Evolutionary conservation across 371 early-diverging fungal species (phyloP).

Genomic region (Mucor indicus): DNA sequence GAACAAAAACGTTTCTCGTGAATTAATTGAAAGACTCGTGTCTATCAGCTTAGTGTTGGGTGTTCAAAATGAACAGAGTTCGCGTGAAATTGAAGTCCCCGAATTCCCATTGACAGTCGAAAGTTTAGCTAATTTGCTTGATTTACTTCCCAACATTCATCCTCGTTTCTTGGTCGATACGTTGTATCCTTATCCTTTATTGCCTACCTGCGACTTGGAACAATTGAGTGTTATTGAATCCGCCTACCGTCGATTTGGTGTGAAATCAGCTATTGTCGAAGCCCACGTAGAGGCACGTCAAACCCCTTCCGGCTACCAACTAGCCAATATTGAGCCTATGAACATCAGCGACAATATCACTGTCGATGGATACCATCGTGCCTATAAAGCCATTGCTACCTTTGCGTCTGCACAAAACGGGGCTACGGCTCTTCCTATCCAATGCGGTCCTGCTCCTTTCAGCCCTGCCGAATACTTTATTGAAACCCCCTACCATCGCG

Average conservation of each 20-base stretch:
- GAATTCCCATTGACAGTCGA: slow-evolving; percentile 73
- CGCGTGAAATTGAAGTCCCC: slow-evolving; percentile 58
- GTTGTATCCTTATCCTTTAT: slow-evolving; percentile 64
- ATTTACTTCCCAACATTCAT: slow-evolving; percentile 49
- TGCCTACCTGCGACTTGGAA: slow-evolving; percentile 62
- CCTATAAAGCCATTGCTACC: slow-evolving; percentile 41
- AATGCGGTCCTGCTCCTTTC: slow-evolving; percentile 51
- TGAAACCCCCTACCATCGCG: slow-evolving; percentile 67
- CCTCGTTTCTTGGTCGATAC: slow-evolving; percentile 63
- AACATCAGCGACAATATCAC: slow-evolving; percentile 14
- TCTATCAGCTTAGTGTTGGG: slow-evolving; percentile 65
- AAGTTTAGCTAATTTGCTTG: slow-evolving; percentile 46
- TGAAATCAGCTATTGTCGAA: slow-evolving; percentile 43
- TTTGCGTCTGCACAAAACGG: slow-evolving; percentile 33
- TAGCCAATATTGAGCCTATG: slow-evolving; percentile 39
- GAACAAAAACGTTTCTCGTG: slow-evolving; percentile 19
- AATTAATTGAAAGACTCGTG: slow-evolving; percentile 57
- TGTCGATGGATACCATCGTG: slow-evolving; percentile 28
- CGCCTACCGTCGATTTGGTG: slow-evolving; percentile 70
- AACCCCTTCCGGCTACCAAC: slow-evolving; percentile 54
- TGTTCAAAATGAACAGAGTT: slow-evolving; percentile 33
- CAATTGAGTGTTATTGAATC: slow-evolving; percentile 66
- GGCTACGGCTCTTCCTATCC: slow-evolving; percentile 28
- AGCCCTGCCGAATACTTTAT: slow-evolving; percentile 64
- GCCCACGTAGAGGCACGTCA: slow-evolving; percentile 50